phyloP scores from a whole-genome alignment of 352 stramenopile species.

The Phytophthora sp. region DNA sequence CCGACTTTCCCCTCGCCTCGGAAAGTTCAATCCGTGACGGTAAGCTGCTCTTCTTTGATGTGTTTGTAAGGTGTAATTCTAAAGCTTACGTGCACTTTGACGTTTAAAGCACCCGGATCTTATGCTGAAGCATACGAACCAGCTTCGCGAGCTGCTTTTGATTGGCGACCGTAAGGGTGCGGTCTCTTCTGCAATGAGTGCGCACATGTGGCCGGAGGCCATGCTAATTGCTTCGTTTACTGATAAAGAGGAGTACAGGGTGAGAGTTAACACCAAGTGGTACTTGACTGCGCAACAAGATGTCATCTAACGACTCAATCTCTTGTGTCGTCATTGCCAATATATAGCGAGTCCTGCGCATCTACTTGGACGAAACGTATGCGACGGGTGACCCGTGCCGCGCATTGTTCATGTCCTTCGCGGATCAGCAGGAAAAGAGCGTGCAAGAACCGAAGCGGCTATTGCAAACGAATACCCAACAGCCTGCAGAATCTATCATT shows the following conservation, averaged over 20 bases:
- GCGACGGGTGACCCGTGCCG: conserved; percentile 75
- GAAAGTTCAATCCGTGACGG: conserved; percentile 43
- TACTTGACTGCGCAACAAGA: not conserved
- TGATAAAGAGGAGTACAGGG: conserved; percentile 87
- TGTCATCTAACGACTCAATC: conserved; percentile 7
- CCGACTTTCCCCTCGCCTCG: conserved; percentile 56
- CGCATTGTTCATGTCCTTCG: conserved; percentile 81
- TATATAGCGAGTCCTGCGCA: conserved; percentile 64
- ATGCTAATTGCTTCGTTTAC: conserved; percentile 89
- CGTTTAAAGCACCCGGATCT: conserved; percentile 58
- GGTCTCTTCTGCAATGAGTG: conserved; percentile 75
- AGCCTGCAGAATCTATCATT: conserved; percentile 53
- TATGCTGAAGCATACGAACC: conserved; percentile 49
- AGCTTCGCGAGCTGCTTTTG: conserved; percentile 76
- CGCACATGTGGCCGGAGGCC: conserved; percentile 88
- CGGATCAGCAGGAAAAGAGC: conserved; percentile 85
- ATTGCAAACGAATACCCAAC: conserved; percentile 47
- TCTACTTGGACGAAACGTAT: conserved; percentile 84
- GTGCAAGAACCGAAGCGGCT: conserved; percentile 84
- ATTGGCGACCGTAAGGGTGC: conserved; percentile 78
- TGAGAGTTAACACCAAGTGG: conserved; percentile 10
- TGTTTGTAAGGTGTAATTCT: not conserved
- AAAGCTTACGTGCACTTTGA: conserved; percentile 14
- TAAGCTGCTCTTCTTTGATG: conserved; percentile 24
- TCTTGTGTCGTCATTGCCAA: conserved; percentile 1